A percentile compares a stretch with the other conserved stretches of the same genome.
These are phyloP conservation scores for Globisporangium cystogenes DNA, from an alignment of 352 stramenopile species.

Conservation along the genomic window DNA sequence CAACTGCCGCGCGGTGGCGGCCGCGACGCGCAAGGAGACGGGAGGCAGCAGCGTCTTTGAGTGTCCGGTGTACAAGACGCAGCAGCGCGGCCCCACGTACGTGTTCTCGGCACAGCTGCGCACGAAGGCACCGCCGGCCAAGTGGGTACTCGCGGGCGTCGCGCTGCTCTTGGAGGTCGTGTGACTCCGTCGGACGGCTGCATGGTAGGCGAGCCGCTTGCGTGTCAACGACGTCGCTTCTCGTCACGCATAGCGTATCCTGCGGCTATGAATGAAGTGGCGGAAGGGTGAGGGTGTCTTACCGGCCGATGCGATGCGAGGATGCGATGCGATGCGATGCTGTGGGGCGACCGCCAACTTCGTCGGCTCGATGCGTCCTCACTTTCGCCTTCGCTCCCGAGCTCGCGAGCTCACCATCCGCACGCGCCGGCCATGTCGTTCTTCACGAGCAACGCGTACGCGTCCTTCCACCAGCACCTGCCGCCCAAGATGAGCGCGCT, in stretches of 20 bases:
- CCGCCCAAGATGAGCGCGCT: constrained; percentile 3
- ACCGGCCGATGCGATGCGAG: too few relatives aligned
- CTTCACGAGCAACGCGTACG: constrained; percentile 33
- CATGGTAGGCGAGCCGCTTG: too few relatives aligned
- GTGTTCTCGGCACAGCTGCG: constrained; percentile 85
- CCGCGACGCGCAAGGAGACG: constrained; percentile 5
- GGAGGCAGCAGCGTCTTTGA: constrained; percentile 37
- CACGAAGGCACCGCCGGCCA: constrained; percentile 83
- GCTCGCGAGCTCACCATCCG: too few relatives aligned
- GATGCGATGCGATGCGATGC: too few relatives aligned
- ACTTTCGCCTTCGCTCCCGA: too few relatives aligned
- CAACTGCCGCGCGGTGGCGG: constrained; percentile 67
- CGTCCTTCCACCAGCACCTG: constrained; percentile 22
- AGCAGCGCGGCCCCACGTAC: constrained; percentile 86
- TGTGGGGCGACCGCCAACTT: too few relatives aligned
- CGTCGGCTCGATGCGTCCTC: too few relatives aligned
- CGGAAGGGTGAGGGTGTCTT: too few relatives aligned
- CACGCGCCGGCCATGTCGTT: constrained; percentile 43
- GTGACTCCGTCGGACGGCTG: too few relatives aligned
- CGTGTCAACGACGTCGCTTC: too few relatives aligned
- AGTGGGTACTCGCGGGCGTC: constrained; percentile 89
- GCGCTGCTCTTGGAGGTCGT: constrained; percentile 89
- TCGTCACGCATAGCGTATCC: too few relatives aligned
- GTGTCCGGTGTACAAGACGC: constrained; percentile 90
- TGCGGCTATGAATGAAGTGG: too few relatives aligned